A percentile compares a stretch with the other conserved stretches of the same genome.
phyloP scores from a whole-genome alignment of 306 rosid genomes.

The Cucurbita maxima region DNA sequence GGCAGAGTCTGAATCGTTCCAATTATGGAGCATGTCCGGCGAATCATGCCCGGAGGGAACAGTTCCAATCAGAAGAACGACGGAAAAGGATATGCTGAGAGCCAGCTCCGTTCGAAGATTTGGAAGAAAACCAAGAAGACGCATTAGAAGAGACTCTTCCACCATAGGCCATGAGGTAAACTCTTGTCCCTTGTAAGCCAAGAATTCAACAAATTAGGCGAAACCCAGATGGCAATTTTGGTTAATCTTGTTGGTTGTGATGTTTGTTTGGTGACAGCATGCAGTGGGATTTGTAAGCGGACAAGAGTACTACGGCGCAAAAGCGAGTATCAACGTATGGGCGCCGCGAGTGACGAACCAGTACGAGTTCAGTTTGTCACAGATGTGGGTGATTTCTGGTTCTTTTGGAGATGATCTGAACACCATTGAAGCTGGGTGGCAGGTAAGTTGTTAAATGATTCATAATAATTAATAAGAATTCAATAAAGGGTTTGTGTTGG shows the following conservation, averaged over 20 bases:
- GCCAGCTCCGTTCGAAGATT: constrained; percentile 53
- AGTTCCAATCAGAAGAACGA: constrained; percentile 72
- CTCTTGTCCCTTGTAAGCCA: no score
- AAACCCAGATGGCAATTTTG: no score
- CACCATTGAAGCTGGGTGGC: constrained; percentile 99
- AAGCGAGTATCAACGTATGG: constrained; percentile 92
- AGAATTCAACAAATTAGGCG: no score
- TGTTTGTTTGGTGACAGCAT: constrained; percentile 36
- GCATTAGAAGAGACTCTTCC: constrained; percentile 63
- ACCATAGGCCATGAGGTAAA: constrained; percentile 77
- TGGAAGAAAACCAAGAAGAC: constrained; percentile 50
- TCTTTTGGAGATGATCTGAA: constrained; percentile 83
- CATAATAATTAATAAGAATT: not conserved
- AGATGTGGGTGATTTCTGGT: constrained; percentile 95
- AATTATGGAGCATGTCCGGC: constrained; percentile 60
- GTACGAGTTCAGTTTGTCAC: constrained; percentile 85
- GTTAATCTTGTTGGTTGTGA: not conserved
- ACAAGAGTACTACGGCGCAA: constrained; percentile 76
- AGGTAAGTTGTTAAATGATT: constrained; percentile 27
- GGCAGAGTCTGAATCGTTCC: constrained; percentile 29
- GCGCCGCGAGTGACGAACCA: constrained; percentile 62
- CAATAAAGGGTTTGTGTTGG: not conserved
- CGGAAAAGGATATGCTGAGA: constrained; percentile 56
- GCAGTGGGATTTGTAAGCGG: constrained; percentile 95
- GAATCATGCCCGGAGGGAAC: constrained; percentile 72